phyloP scores from a whole-genome alignment of 2,329 filamentous ascomycete species.

The Rhynchosporium agropyri region DNA sequence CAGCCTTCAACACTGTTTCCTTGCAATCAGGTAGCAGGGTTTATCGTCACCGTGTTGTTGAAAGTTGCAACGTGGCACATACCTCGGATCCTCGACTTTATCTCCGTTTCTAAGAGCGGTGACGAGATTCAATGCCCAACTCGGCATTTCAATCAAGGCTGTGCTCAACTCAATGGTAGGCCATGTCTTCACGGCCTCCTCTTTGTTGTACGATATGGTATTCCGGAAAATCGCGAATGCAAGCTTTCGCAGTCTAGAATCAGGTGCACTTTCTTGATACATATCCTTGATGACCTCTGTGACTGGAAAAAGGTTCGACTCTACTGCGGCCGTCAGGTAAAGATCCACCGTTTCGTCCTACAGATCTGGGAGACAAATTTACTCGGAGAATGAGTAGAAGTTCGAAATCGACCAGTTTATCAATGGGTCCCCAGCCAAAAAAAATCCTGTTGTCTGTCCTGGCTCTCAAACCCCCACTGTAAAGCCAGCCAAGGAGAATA shows the following conservation, averaged over 20 bases:
- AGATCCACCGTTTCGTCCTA: background rate
- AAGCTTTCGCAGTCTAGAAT: background rate
- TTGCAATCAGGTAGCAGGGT: background rate
- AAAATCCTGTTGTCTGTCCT: background rate
- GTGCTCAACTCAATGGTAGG: background rate
- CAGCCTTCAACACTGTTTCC: background rate
- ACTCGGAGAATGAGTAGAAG: background rate
- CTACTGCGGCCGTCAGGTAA: background rate
- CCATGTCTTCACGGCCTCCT: background rate
- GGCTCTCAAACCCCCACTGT: background rate
- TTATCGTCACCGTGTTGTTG: background rate
- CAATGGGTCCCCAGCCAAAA: background rate
- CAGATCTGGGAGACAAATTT: background rate
- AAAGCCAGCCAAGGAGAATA: background rate
- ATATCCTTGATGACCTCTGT: background rate
- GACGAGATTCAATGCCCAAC: background rate
- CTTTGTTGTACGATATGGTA: background rate
- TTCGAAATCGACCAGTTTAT: too few relatives aligned
- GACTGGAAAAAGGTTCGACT: background rate
- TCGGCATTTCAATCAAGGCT: background rate
- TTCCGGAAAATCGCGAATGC: background rate
- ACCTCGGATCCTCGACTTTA: background rate
- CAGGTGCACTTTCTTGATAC: background rate
- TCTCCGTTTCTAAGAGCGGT: background rate
- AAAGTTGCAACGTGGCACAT: background rate